Base-by-base conservation (phyloP, 441 rosid species). In the Manihot esculenta region DNA sequence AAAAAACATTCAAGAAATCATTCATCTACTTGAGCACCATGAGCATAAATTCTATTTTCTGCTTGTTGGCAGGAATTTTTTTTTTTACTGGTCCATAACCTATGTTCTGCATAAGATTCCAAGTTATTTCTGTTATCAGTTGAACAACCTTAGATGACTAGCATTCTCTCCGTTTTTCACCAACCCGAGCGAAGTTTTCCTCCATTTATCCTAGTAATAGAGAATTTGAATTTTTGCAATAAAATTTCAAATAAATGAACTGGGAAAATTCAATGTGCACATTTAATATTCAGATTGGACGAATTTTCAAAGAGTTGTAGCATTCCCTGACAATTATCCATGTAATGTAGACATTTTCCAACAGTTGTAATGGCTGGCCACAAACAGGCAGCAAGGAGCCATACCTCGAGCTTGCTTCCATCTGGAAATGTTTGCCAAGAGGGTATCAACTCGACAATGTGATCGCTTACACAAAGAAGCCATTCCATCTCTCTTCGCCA, bases 401-500 rank as follows among this genome's bases (percentile, higher is more conserved):
- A 23, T 81, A 93, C 99, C 97, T 96, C 99, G 26, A 92, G 91
- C 82, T 92, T 90, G 80, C 84, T 86, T 73, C 98, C 98, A 78
- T 93, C 98, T 0, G 98, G 97, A 74, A 93, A 93, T 1, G 93
- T 90, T 82, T 96, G 97, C 93, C 89, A 92, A 64, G 96, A 83
- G 0, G 99, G 98, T 26, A 81, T 81, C 84, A 93, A 84, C 82
- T 96, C 98, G 1, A 96, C 99, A 72, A 96, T 93, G 85, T 93
- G 96, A 79, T 93, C 95, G 71, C 96, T 89, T 38, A 93, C 94
- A 71, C 88, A 85, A 51, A 96, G 95, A 75, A 96, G 88, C 92
- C 97, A 93, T 69, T 92, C 93, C 97, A 93, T 96, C 82, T 96
- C 99, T 78, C 99, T 87, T 79, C 88, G 78, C 99, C 99, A 96